A percentile compares a stretch with the other conserved stretches of the same genome.
Evolutionary conservation across 305 asterid species (phyloP).

Genomic region (Fraxinus velutina): DNA sequence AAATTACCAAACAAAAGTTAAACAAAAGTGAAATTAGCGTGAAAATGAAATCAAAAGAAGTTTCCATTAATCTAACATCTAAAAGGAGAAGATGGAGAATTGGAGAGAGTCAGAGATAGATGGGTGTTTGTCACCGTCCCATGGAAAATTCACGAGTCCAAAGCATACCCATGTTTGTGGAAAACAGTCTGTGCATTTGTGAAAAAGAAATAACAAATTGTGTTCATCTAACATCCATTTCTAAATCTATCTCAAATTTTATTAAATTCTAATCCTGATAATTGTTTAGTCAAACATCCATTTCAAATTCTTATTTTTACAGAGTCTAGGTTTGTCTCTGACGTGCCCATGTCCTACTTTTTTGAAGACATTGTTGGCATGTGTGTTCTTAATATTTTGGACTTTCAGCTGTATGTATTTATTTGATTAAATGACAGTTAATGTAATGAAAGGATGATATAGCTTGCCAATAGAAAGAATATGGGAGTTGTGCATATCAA

Average conservation of each 20-base stretch:
- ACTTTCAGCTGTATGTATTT: not conserved
- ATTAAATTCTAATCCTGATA: not conserved
- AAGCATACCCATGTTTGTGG: not conserved
- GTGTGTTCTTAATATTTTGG: conserved; percentile 1
- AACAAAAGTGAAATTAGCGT: not conserved
- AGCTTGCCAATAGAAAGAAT: not conserved
- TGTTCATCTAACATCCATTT: not conserved
- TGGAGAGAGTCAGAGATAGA: not conserved
- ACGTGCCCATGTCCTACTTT: not conserved
- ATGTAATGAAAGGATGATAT: not conserved
- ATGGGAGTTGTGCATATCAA: not conserved
- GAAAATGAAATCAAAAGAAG: not conserved
- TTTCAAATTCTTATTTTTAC: not conserved
- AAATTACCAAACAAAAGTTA: not conserved
- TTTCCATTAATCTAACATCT: not conserved
- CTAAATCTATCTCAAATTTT: not conserved
- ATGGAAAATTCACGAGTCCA: not conserved
- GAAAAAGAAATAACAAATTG: not conserved
- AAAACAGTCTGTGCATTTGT: not conserved
- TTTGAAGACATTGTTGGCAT: not conserved
- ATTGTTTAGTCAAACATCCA: not conserved
- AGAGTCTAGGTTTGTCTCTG: not conserved
- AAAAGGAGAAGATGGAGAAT: not conserved
- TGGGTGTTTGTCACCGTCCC: not conserved
- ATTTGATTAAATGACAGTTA: not conserved